Base-by-base conservation (phyloP, 768 basidiomycete species). In the Chalciporus chontae region DNA sequence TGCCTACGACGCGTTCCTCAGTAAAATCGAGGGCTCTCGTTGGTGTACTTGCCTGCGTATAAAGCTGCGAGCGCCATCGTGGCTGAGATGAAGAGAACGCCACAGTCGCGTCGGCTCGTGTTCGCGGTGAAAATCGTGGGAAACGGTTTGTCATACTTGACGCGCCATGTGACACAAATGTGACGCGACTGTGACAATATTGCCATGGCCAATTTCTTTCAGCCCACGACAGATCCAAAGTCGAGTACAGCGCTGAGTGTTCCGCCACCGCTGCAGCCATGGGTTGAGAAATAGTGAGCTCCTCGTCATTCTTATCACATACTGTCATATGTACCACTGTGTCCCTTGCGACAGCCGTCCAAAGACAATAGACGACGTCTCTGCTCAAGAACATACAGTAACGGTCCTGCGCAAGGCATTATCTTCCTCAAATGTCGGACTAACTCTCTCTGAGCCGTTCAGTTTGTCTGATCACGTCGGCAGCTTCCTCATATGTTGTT, bases 401-500 rank as follows among this genome's bases (percentile, higher is more conserved):
- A 84, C 88, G 0, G 94, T 99, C 1, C 76, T 99, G 19, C 79
- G 78, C 41, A 98, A 95, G 73, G 91, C 95, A 0, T 73, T 99
- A 39, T 85, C 83, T 0, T 94, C 91, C 11, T 87, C 92, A 24
- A 99, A 99, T 73, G 95, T 96, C 62, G 8, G 44, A n/a, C 3
- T 38, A 6, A 2, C 6, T 29, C 29, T 43, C n/a, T 23, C 18
- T 23, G 10, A 3, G 11, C 14, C 27, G 4, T 26, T 19, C 14
- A 2, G 11, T 15, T n/a, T 18, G 4, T 42, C 53, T 69, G 34
- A 64, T 50, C 18, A 18, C 54, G 11, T 42, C n/a, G 32, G 9
- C 64, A 99, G 96, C 77, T 99, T 45, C 95, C 96, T 5, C 96
- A 99, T 64, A 97, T 98, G 94, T 75, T 99, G 41, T 99, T 99